Evolutionary conservation across 1,139 yeast genomes (phyloP).

Genomic region (Blastobotrys proliferans): DNA sequence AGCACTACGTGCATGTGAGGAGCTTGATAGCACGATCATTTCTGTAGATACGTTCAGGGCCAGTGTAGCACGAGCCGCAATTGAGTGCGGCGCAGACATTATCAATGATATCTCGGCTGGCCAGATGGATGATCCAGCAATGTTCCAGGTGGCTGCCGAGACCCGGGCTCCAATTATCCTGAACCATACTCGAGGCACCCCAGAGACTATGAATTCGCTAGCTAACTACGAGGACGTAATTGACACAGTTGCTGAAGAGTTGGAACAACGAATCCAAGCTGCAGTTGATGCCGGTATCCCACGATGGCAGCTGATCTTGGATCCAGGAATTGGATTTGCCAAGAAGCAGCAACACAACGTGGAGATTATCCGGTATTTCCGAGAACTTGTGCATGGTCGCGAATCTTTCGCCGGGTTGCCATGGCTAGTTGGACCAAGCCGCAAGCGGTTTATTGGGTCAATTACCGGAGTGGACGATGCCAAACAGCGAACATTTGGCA

Average conservation of each 20-base stretch:
- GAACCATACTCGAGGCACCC: conserved; percentile 83
- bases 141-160: conserved; percentile 64
- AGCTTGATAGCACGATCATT: conserved; percentile 48
- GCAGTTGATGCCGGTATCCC: conserved; percentile 64
- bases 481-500: conserved; percentile 62
- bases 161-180: conserved; percentile 68
- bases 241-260: conserved; percentile 57
- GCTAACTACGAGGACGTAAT: conserved; percentile 51
- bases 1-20: conserved; percentile 47
- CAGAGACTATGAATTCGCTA: conserved; percentile 63
- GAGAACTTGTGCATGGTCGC: conserved; percentile 31
- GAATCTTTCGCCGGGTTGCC: conserved; percentile 47
- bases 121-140: conserved; percentile 53
- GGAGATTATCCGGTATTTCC: conserved; percentile 53
- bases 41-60: conserved; percentile 86
- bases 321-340: conserved; percentile 96
- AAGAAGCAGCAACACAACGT: conserved; percentile 68
- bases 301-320: conserved; percentile 88
- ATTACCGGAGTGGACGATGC: conserved; percentile 49
- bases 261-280: conserved; percentile 49
- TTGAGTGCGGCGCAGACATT: conserved; percentile 80
- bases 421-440: conserved; percentile 76
- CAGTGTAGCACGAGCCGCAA: conserved; percentile 63
- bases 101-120: conserved; percentile 93
- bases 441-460: conserved; percentile 81